These are phyloP conservation scores for Yamadazyma nakazawae DNA, from an alignment of 805 yeast species.

Conservation along the genomic window DNA sequence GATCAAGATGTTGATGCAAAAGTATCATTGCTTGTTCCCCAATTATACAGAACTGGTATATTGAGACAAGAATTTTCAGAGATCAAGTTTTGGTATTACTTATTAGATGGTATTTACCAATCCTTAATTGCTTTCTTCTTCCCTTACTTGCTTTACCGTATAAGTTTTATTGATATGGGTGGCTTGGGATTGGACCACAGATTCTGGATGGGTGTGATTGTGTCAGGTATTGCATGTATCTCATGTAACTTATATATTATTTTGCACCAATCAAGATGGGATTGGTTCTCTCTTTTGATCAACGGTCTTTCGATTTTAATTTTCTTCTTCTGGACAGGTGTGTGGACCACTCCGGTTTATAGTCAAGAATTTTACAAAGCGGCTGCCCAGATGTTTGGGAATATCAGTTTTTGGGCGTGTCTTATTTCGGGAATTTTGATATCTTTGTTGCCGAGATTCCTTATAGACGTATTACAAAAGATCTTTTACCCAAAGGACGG, in stretches of 20 bases:
- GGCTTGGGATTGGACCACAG: slow-evolving; percentile 68
- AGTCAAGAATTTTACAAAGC: slow-evolving; percentile 63
- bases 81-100: slow-evolving; percentile 65
- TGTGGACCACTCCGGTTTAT: slow-evolving; percentile 58
- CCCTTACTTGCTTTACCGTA: slow-evolving; percentile 53
- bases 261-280: slow-evolving; percentile 76
- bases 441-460: slow-evolving; percentile 67
- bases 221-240: slow-evolving; percentile 62
- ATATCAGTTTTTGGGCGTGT: slow-evolving; percentile 65
- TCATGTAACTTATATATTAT: slow-evolving; percentile 65
- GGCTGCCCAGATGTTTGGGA: slow-evolving; percentile 61
- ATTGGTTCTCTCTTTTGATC: slow-evolving; percentile 62
- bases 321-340: slow-evolving; percentile 74
- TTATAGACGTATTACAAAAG: slow-evolving; percentile 53
- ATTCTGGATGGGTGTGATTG: slow-evolving; percentile 66
- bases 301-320: slow-evolving; percentile 56
- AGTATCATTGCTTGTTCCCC: slow-evolving; percentile 70
- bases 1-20: slow-evolving; percentile 78
- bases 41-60: slow-evolving; percentile 71
- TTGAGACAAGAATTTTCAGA: slow-evolving; percentile 68
- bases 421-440: slow-evolving; percentile 58
- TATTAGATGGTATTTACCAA: slow-evolving; percentile 76
- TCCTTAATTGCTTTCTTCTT: slow-evolving; percentile 69
- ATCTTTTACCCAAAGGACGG: slow-evolving; percentile 60
- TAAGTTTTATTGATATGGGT: slow-evolving; percentile 33